A percentile compares a stretch with the other conserved stretches of the same genome.
These are phyloP conservation scores for Plasmopara viticola DNA, from an alignment of 352 stramenopile species.

Conservation along the genomic window DNA sequence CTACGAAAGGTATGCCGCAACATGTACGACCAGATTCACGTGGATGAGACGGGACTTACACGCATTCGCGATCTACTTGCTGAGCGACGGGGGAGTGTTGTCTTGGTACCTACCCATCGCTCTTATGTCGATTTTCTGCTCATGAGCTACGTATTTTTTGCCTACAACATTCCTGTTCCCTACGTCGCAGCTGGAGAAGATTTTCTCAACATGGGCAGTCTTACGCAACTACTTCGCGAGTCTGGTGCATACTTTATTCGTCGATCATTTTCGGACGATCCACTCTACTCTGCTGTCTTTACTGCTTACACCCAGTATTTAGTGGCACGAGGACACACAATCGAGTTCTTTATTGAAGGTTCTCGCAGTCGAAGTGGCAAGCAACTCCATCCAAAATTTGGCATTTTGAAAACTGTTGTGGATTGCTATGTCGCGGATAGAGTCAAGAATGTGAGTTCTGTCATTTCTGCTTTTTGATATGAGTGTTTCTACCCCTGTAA, in stretches of 20 bases:
- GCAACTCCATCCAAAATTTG: conserved; percentile 77
- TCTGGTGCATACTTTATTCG: conserved; percentile 79
- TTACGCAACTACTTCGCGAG: conserved; percentile 59
- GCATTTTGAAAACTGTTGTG: conserved; percentile 63
- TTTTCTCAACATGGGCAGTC: conserved; percentile 65
- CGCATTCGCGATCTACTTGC: conserved; percentile 59
- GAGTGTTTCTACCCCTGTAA: background rate
- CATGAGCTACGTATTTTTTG: conserved; percentile 85
- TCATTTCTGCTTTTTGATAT: background rate
- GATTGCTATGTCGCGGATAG: conserved; percentile 62
- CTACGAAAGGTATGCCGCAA: conserved; percentile 75
- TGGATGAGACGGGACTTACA: conserved; percentile 72
- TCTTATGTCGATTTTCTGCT: conserved; percentile 84
- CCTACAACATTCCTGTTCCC: conserved; percentile 81
- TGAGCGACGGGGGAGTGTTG: conserved; percentile 44
- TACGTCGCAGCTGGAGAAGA: conserved; percentile 78
- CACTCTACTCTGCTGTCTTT: conserved; percentile 73
- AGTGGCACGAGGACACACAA: conserved; percentile 61
- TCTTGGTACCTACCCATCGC: conserved; percentile 81
- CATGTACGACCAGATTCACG: conserved; percentile 86
- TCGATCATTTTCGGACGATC: conserved; percentile 56
- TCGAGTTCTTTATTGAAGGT: conserved; percentile 86
- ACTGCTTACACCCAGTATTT: conserved; percentile 79
- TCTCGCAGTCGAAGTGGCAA: conserved; percentile 79
- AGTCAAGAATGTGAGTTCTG: conserved; percentile 61